Base-by-base conservation (phyloP, 1,284 basidiomycete species). In the Leccinum subrobustum region DNA sequence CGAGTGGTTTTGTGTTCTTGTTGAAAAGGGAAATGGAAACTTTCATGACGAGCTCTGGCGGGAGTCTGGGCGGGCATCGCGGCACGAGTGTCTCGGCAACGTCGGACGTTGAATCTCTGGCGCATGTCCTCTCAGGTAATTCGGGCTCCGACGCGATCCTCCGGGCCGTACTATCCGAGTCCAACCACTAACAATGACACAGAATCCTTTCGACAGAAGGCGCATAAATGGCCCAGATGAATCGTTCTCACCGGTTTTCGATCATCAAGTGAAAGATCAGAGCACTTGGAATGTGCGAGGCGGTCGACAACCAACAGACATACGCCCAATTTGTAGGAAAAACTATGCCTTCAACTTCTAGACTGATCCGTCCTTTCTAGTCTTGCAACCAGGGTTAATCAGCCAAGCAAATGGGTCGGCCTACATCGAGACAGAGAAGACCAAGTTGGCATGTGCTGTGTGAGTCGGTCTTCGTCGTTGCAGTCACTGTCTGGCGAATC, bases 401-500 rank as follows among this genome's bases (percentile, higher is more conserved):
- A 91, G 80, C 60, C 95, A 96, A 76, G 95, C 96, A 1, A 95
- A 95, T 69, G 96, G 96, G 0, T 96, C 94, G 48, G 93, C 93
- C 9, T 99, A 98, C 72, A 90, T 98, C 65, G 96, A 99, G 76
- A 91, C 87, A 12, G 91, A 86, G 62, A 83, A 82, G 67, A 92
- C 93, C 0, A 99, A 98, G 78, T 87, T 98, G 65, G 94, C 95
- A 3, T 97, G 95, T 72, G 95, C 96, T 50, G 92, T 98, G 91
- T 96, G 68, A 68, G 88, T n/a, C 37, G 5, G 42, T 57, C 69
- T 25, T 39, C 6, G 25, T 18, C 8, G 47, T 44, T 7, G 23
- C 18, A 61, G 8, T 29, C 31, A 37, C n/a, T 4, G 3, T 33
- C 42, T 60, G 57, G 39, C 31, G 52, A 57, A 33, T 56, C 57